Conservation (phyloP, 352 stramenopile genomes). For the Thraustochytrium striatum region DNA sequence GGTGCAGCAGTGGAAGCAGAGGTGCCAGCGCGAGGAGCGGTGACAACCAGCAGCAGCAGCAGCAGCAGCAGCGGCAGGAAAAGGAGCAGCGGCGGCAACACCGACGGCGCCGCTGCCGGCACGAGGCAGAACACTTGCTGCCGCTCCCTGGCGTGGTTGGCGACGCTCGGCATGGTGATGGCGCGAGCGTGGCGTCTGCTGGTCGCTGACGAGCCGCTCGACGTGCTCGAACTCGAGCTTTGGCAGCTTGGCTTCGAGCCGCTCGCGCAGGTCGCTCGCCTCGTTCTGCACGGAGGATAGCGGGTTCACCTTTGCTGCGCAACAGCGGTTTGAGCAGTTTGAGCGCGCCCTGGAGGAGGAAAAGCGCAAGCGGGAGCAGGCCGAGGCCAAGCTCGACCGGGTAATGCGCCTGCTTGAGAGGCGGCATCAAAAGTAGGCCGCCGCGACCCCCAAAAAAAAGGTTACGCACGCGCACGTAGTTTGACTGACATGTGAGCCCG, state of each 20-base stretch:
- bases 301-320: conserved; percentile 5
- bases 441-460: neutral
- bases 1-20: neutral
- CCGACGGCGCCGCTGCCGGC: neutral
- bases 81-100: neutral
- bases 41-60: neutral
- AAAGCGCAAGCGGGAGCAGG: neutral
- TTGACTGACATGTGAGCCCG: neutral
- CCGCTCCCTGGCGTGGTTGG: neutral
- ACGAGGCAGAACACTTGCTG: neutral
- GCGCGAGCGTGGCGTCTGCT: neutral
- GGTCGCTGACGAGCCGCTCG: neutral
- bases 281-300: conserved; percentile 38
- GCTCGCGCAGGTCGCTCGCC: neutral
- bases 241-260: neutral
- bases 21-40: neutral
- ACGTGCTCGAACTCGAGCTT: neutral
- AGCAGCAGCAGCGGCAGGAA: neutral
- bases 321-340: conserved; percentile 35
- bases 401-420: conserved; percentile 18
- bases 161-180: neutral
- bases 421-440: neutral
- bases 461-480: neutral
- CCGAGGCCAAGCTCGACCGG: conserved; percentile 35
- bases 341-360: conserved; percentile 26